A percentile compares a stretch with the other conserved stretches of the same genome.
phyloP scores from a whole-genome alignment of 2,329 filamentous ascomycete species.

The Curvularia eragrostidis region DNA sequence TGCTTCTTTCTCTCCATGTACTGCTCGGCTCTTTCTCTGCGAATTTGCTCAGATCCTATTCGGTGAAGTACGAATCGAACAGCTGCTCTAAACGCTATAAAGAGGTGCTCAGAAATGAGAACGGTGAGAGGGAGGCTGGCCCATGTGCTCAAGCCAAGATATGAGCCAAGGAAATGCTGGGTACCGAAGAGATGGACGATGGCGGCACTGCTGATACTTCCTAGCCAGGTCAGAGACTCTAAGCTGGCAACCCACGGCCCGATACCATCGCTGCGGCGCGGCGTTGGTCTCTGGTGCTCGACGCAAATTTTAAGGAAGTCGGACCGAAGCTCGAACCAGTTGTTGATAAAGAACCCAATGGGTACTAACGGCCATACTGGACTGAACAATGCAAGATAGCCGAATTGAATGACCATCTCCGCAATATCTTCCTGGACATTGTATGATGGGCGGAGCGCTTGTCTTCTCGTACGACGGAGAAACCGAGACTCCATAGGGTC shows the following conservation, averaged over 20 bases:
- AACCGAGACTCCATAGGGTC: slow-evolving; percentile 41
- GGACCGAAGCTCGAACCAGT: slow-evolving; percentile 46
- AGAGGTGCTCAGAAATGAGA: slow-evolving; percentile 44
- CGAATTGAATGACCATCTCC: slow-evolving; percentile 48
- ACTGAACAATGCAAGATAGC: slow-evolving; percentile 45
- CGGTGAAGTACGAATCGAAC: slow-evolving; percentile 36
- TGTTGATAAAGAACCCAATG: slow-evolving; percentile 48
- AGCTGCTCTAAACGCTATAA: slow-evolving; percentile 38
- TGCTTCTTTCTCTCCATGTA: slow-evolving; percentile 39
- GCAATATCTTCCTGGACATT: slow-evolving; percentile 47
- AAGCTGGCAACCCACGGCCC: slow-evolving; percentile 44
- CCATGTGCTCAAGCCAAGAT: slow-evolving; percentile 33
- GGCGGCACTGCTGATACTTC: slow-evolving; percentile 42
- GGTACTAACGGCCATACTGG: slow-evolving; percentile 46
- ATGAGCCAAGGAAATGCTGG: slow-evolving; percentile 21
- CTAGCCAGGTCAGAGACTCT: slow-evolving; percentile 44
- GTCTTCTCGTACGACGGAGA: slow-evolving; percentile 37
- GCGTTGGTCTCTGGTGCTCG: slow-evolving; percentile 40
- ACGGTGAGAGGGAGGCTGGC: slow-evolving; percentile 41
- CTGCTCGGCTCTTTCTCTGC: slow-evolving; percentile 34
- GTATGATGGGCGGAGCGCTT: slow-evolving; percentile 39
- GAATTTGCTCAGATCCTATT: slow-evolving; percentile 41
- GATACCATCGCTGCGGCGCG: slow-evolving; percentile 40
- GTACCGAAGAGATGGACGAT: slow-evolving; percentile 44
- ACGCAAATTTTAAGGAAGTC: slow-evolving; percentile 46